A percentile compares a stretch with the other conserved stretches of the same genome.
phyloP scores from a whole-genome alignment of 2,329 filamentous ascomycete genomes.

The Aureobasidium musti region DNA sequence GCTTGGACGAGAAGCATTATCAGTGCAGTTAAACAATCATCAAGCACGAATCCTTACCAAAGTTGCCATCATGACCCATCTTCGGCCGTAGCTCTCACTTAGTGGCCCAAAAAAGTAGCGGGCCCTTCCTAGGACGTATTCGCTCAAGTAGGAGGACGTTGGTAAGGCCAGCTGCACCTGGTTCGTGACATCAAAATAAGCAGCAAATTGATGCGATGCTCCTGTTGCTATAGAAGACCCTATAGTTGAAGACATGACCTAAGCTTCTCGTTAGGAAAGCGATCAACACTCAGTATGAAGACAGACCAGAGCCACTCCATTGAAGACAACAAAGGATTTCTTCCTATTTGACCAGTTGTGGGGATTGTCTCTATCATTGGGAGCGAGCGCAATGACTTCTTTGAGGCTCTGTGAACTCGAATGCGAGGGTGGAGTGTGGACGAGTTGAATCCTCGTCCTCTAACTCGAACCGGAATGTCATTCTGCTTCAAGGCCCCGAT shows the following conservation, averaged over 20 bases:
- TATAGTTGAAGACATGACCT: constrained; percentile 69
- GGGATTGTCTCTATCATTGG: constrained; percentile 38
- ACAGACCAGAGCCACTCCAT: constrained; percentile 34
- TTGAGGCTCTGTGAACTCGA: constrained; percentile 30
- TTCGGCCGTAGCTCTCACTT: constrained; percentile 50
- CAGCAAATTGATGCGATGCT: constrained; percentile 59
- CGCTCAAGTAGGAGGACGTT: constrained; percentile 54
- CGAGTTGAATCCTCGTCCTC: not conserved
- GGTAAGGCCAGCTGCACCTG: constrained; percentile 50
- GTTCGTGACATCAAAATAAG: constrained; percentile 58
- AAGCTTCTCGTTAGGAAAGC: constrained; percentile 49
- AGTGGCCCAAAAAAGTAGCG: constrained; percentile 51
- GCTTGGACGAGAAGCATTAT: constrained; percentile 12
- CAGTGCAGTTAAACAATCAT: not conserved
- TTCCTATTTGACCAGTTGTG: constrained; percentile 33
- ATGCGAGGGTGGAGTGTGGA: not conserved
- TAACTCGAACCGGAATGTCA: constrained; percentile 9
- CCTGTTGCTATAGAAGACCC: constrained; percentile 66
- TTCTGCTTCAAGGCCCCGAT: not conserved
- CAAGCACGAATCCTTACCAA: constrained; percentile 42
- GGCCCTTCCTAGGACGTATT: constrained; percentile 50
- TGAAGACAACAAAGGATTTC: constrained; percentile 58
- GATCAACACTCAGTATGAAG: not conserved
- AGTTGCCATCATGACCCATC: constrained; percentile 52
- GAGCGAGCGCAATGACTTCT: constrained; percentile 44